phyloP scores from a whole-genome alignment of 139 green algal genomes.

The Chlorella sp. region DNA sequence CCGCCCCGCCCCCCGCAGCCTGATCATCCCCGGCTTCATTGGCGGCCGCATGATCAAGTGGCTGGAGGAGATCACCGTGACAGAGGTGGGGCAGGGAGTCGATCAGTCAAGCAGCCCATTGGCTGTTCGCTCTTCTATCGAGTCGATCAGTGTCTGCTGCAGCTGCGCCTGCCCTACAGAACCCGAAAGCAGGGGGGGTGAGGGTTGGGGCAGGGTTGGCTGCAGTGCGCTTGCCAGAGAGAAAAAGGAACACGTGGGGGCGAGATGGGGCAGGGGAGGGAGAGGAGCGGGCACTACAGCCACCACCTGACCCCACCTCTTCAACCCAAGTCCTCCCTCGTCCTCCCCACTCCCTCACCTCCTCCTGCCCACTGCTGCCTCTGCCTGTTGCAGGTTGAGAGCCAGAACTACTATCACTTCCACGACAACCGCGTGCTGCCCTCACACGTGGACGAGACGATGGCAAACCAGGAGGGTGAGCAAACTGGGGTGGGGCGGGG shows the following conservation, averaged over 20 bases:
- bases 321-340: not conserved
- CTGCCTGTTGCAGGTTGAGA: constrained; percentile 11
- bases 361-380: not conserved
- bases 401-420: constrained; percentile 97
- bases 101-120: too few species aligned
- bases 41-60: constrained; percentile 71
- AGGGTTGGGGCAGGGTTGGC: constrained; percentile 33
- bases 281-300: not conserved
- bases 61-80: constrained; percentile 88
- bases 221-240: not conserved
- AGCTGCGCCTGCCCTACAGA: too few species aligned
- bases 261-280: not conserved
- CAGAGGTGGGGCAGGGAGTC: constrained; percentile 40
- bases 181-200: too few species aligned
- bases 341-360: too few species aligned
- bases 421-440: constrained; percentile 98
- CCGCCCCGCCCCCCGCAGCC: not conserved
- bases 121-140: too few species aligned
- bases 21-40: constrained; percentile 87
- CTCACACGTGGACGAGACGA: constrained; percentile 88
- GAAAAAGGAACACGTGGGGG: too few species aligned
- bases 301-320: not conserved
- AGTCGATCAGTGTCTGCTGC: too few species aligned
- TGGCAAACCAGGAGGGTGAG: constrained; percentile 85
- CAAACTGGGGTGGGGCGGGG: too few species aligned